Evolutionary conservation across 2,329 filamentous ascomycete species (phyloP).

Genomic region (Colletotrichum shisoi): DNA sequence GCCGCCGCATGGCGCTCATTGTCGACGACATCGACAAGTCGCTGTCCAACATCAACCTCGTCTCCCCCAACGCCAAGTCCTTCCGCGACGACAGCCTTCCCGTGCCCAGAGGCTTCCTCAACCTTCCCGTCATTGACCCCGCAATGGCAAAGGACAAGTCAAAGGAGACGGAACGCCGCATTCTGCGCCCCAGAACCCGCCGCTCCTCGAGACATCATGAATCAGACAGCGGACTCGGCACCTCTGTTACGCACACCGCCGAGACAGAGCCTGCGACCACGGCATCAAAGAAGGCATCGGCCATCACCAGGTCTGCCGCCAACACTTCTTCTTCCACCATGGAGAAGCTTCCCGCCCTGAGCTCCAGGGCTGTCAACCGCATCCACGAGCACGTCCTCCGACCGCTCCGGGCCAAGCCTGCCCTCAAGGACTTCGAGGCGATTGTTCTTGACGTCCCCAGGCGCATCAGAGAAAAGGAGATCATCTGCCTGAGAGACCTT

Average conservation of each 20-base stretch:
- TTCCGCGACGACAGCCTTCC: constrained; percentile 66
- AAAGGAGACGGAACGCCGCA: constrained; percentile 56
- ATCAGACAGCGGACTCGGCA: constrained; percentile 88
- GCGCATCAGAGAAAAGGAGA: constrained; percentile 83
- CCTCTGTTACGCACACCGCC: constrained; percentile 73
- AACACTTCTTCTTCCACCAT: constrained; percentile 54
- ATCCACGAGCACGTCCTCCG: constrained; percentile 81
- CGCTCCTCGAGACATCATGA: constrained; percentile 71
- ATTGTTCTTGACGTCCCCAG: constrained; percentile 80
- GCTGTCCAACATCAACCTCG: constrained; percentile 58
- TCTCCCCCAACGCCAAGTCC: constrained; percentile 51
- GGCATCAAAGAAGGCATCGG: constrained; percentile 57
- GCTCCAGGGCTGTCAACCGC: constrained; percentile 73
- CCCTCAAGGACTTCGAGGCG: constrained; percentile 80
- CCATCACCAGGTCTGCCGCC: constrained; percentile 69
- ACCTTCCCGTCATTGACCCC: constrained; percentile 62
- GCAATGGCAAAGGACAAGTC: constrained; percentile 53
- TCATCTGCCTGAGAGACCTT: constrained; percentile 89
- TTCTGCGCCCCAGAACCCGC: constrained; percentile 63
- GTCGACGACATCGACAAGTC: constrained; percentile 71
- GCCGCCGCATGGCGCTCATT: constrained; percentile 72
- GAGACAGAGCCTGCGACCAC: constrained; percentile 57
- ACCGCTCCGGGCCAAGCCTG: constrained; percentile 76
- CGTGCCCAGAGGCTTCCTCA: constrained; percentile 67
- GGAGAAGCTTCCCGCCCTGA: constrained; percentile 67